Evolutionary conservation across 495 filamentous ascomycete genomes (phyloP).

Genomic region (Penicillium fimorum): DNA sequence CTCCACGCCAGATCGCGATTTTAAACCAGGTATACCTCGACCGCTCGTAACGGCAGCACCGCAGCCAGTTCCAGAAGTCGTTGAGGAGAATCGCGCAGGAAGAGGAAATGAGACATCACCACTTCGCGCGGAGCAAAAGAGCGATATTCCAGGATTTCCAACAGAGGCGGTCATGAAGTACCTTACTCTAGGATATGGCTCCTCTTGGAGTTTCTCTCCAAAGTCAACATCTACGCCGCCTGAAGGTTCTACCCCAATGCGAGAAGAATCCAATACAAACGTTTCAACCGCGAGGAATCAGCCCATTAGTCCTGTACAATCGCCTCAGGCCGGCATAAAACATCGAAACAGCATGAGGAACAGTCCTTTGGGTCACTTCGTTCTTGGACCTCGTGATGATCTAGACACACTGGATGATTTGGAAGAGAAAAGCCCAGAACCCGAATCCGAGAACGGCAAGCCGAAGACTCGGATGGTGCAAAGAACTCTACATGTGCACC

Average conservation of each 20-base stretch:
- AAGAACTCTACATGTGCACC: constrained; percentile 51
- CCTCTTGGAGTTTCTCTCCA: constrained; percentile 52
- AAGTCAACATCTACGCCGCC: constrained; percentile 24
- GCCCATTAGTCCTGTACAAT: constrained; percentile 3
- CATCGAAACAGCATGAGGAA: constrained; percentile 5
- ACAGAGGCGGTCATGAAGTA: constrained; percentile 57
- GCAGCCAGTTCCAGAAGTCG: constrained; percentile 20
- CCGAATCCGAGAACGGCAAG: constrained; percentile 19
- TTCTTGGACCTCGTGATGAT: constrained; percentile 31
- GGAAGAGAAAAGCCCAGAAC: constrained; percentile 28
- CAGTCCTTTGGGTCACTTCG: constrained; percentile 16
- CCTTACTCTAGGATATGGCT: constrained; percentile 61
- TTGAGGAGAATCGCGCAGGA: constrained; percentile 11
- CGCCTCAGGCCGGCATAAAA: neutral
- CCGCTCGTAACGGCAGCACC: constrained; percentile 38
- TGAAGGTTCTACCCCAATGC: constrained; percentile 4
- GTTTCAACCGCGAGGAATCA: constrained; percentile 6
- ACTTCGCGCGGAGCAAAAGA: constrained; percentile 20
- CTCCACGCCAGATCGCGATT: constrained; percentile 26
- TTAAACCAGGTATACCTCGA: constrained; percentile 45
- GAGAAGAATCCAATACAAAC: constrained; percentile 2
- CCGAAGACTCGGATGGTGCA: constrained; percentile 45
- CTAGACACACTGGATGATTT: constrained; percentile 29
- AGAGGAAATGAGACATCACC: constrained; percentile 20
- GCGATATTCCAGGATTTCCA: constrained; percentile 29